Evolutionary conservation across 169 alveolate genomes (phyloP).

Genomic region (Amoebophrya sp.): DNA sequence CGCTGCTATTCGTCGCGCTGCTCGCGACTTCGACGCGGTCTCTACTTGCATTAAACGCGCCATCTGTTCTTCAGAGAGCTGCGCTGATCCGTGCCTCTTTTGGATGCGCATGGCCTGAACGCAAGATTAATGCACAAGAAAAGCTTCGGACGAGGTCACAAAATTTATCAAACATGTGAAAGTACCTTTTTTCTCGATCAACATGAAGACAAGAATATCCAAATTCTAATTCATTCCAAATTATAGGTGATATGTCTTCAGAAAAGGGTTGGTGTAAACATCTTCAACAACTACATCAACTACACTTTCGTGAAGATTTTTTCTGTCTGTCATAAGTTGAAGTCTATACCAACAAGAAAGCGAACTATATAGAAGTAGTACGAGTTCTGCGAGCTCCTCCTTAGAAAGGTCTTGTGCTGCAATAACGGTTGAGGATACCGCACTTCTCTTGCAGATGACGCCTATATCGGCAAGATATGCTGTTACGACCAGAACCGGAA

Average conservation of each 20-base stretch:
- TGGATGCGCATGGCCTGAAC: not conserved
- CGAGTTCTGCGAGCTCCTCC: not conserved
- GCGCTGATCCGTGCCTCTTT: not conserved
- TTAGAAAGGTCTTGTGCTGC: not conserved
- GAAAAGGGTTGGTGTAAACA: no score
- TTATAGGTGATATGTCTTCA: no score
- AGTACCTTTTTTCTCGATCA: no score
- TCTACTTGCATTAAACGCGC: not conserved
- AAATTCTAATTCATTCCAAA: no score
- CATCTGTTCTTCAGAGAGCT: not conserved
- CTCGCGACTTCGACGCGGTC: not conserved
- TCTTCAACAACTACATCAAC: no score
- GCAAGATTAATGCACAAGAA: no score
- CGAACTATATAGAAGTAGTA: no score
- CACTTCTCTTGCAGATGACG: not conserved
- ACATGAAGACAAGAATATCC: no score
- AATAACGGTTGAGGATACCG: not conserved
- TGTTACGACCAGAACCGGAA: conserved; percentile 29
- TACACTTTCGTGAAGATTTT: not conserved
- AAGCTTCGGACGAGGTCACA: no score
- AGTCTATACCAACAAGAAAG: not conserved
- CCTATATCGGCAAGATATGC: not conserved
- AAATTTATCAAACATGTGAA: no score
- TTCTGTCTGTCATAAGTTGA: not conserved
- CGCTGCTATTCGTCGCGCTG: not conserved